phyloP scores from a whole-genome alignment of 177 flowering plant genomes.

The Vitis hybrid region DNA sequence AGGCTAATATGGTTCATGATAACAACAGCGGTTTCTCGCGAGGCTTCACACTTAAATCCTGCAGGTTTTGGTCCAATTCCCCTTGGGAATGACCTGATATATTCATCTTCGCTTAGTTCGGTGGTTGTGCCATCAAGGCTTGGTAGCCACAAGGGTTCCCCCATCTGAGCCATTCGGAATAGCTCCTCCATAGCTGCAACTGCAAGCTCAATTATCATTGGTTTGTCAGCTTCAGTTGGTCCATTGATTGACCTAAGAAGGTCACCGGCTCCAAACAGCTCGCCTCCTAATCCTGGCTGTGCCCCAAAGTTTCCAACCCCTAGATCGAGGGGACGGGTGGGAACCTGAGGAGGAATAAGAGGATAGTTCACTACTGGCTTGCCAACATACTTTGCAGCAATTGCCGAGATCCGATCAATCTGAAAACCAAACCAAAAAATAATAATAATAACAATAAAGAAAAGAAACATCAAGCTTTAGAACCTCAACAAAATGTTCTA shows the following conservation, averaged over 20 bases:
- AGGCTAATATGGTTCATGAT: slow-evolving; percentile 85
- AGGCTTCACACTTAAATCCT: slow-evolving; percentile 76
- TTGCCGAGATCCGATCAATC: slow-evolving; percentile 33
- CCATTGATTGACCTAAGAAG: slow-evolving; percentile 33
- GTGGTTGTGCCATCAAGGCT: slow-evolving; percentile 37
- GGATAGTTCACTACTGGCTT: slow-evolving; percentile 27
- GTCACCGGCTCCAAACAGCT: slow-evolving; percentile 31
- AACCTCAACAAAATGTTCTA: not conserved
- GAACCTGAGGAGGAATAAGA: slow-evolving; percentile 10
- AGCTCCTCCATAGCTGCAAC: slow-evolving; percentile 98
- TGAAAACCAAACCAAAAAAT: slow-evolving; percentile 18
- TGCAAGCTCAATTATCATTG: slow-evolving; percentile 84
- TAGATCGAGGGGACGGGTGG: slow-evolving; percentile 19
- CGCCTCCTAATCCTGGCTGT: slow-evolving; percentile 19
- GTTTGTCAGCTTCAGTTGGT: slow-evolving; percentile 46
- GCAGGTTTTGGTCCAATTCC: slow-evolving; percentile 84
- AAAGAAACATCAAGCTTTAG: not conserved
- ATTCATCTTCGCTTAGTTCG: slow-evolving; percentile 73
- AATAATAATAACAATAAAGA: not conserved
- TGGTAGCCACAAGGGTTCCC: slow-evolving; percentile 81
- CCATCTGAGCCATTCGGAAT: slow-evolving; percentile 73
- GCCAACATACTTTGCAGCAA: slow-evolving; percentile 35
- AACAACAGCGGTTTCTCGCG: slow-evolving; percentile 77
- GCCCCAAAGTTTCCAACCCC: slow-evolving; percentile 11
- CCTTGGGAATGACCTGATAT: slow-evolving; percentile 64